A percentile compares a stretch with the other conserved stretches of the same genome.
These are phyloP conservation scores for Cercospora janseana DNA, from an alignment of 2,329 filamentous ascomycete species.

Conservation along the genomic window DNA sequence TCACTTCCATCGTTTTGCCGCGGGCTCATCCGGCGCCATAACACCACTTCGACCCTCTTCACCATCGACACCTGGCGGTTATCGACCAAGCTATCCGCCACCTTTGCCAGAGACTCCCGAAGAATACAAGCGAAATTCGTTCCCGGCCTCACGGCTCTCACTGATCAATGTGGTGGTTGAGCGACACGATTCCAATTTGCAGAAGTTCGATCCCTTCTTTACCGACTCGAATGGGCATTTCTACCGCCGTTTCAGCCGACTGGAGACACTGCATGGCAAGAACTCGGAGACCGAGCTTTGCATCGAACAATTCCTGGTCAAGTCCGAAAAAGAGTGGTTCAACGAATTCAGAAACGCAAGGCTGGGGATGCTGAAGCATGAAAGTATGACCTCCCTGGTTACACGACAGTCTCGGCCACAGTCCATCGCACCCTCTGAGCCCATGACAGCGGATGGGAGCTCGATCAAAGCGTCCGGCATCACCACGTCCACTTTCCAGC, in stretches of 20 bases:
- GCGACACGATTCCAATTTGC: slow-evolving; percentile 43
- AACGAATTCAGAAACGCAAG: slow-evolving; percentile 56
- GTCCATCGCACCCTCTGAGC: slow-evolving; percentile 15
- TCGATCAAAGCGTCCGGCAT: slow-evolving; percentile 18
- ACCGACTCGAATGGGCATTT: slow-evolving; percentile 61
- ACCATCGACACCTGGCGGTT: background rate
- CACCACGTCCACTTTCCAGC: slow-evolving; percentile 47
- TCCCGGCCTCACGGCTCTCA: slow-evolving; percentile 42
- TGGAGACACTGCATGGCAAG: slow-evolving; percentile 53
- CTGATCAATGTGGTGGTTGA: slow-evolving; percentile 58
- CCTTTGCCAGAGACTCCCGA: background rate
- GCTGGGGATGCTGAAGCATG: slow-evolving; percentile 48
- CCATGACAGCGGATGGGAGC: slow-evolving; percentile 31
- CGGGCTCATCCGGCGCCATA: background rate
- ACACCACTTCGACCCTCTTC: background rate
- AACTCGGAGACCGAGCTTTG: slow-evolving; percentile 56
- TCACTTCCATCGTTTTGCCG: background rate
- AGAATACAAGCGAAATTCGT: background rate
- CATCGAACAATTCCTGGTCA: slow-evolving; percentile 62
- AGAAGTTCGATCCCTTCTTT: slow-evolving; percentile 50
- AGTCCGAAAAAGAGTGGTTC: slow-evolving; percentile 66
- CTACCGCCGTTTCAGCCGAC: slow-evolving; percentile 55
- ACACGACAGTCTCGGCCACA: slow-evolving; percentile 5
- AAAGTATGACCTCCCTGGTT: slow-evolving; percentile 11
- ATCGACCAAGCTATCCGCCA: background rate